These are phyloP conservation scores for Hanseniaspora hatyaiensis DNA, from an alignment of 805 yeast species.

Conservation along the genomic window DNA sequence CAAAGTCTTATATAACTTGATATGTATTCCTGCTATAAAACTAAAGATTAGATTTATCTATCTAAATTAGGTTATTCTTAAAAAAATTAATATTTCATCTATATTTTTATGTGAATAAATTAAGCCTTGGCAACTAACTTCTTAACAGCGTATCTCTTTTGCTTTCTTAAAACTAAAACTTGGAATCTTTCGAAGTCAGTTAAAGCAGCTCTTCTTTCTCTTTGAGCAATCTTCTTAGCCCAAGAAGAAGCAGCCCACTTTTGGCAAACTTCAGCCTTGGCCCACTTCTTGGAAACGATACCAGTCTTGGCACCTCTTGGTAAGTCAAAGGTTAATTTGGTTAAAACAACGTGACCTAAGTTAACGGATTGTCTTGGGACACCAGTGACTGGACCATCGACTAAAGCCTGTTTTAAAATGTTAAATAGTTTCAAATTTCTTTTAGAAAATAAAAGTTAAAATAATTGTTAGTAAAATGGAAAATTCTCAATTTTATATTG, in stretches of 20 bases:
- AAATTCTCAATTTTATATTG: background rate
- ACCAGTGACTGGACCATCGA: slow-evolving; percentile 88
- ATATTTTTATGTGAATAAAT: slow-evolving; percentile 23
- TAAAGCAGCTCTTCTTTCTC: slow-evolving; percentile 84
- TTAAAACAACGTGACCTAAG: slow-evolving; percentile 79
- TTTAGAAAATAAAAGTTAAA: background rate
- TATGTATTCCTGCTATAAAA: slow-evolving; percentile 5
- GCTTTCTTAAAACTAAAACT: slow-evolving; percentile 93
- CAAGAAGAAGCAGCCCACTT: slow-evolving; percentile 90
- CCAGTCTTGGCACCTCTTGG: slow-evolving; percentile 93
- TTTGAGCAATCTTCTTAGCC: slow-evolving; percentile 97
- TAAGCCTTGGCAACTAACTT: slow-evolving; percentile 96
- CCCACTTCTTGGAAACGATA: slow-evolving; percentile 83
- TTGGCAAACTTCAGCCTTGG: slow-evolving; percentile 72
- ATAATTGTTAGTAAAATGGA: slow-evolving; percentile 10
- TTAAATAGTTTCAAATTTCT: background rate
- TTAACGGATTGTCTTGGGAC: slow-evolving; percentile 86
- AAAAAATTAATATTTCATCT: background rate
- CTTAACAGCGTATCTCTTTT: slow-evolving; percentile 87
- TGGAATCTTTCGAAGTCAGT: slow-evolving; percentile 99
- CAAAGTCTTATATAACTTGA: slow-evolving; percentile 9
- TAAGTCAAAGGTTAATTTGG: slow-evolving; percentile 79
- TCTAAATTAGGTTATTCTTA: too few relatives aligned
- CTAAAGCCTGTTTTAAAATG: slow-evolving; percentile 48
- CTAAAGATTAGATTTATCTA: slow-evolving; percentile 1